Base-by-base conservation (phyloP, 2,329 filamentous ascomycete species). In the Fusarium coicis region DNA sequence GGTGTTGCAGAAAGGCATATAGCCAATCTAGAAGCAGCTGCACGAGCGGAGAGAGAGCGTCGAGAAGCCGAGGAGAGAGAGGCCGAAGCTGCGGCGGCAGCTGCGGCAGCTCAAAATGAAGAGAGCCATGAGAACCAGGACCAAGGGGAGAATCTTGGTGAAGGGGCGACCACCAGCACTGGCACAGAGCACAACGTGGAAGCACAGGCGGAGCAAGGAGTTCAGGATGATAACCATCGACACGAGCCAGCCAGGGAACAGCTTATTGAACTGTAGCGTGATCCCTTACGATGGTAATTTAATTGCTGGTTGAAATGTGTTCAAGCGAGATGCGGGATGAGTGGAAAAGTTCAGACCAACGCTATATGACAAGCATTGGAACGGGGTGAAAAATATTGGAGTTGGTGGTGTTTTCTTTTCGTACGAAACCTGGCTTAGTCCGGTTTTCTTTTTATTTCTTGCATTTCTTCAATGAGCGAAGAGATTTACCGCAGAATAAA, bases 1-100 rank as follows among this genome's bases (percentile, higher is more conserved):
- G 90, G 90, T 15, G 86, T 92, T 30, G 90, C 90, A 2, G 90
- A 92, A 80, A 83, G 89, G 54, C 90, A 92, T 69, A 91, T 92
- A 68, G 87, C 87, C 30, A 85, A 88, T 49, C 79, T 90, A 5
- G 88, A 90, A 74, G 87, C 85, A 8, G 85, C 88, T 62, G 86
- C 84, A 43, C 82, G 85, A 55, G 83, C 80, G 5, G 86, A 86
- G 72, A 78, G 82, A 44, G 80, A 84, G 68, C 81, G 85, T 32
- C 81, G 81, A 72, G 84, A 87, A 65, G 83, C 82, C 3, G 80
- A 74, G 49, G 81, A 58, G 16, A 81, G 81, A 18, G 81, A 81
- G 46, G 78, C 82, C 43, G 80, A 80, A 36, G 78, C 78, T 19
- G 79, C 74, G 28, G 78, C 66, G 26, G 78, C 78, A 14, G 79